phyloP scores from a whole-genome alignment of 2,329 filamentous ascomycete genomes.

The Sclerotiophoma versabilis region DNA sequence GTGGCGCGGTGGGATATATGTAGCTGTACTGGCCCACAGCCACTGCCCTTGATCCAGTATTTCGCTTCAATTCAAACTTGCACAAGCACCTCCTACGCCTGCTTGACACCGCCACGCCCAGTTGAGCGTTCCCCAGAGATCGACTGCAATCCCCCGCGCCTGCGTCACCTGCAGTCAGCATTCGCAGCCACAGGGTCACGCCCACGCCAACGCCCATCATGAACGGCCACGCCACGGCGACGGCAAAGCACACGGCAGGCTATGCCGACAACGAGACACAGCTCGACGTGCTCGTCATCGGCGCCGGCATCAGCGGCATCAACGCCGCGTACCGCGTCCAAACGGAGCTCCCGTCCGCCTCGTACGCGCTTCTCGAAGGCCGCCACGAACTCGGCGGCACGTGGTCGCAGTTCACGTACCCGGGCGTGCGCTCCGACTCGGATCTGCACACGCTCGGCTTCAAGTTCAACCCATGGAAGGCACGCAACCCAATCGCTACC shows the following conservation, averaged over 20 bases:
- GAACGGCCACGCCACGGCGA: conserved; percentile 28
- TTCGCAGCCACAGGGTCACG: neutral
- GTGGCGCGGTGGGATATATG: conserved; percentile 3
- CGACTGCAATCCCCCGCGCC: neutral
- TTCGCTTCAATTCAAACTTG: neutral
- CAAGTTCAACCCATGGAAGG: conserved; percentile 72
- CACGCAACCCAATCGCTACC: conserved; percentile 55
- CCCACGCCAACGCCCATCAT: conserved; percentile 17
- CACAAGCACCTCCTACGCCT: neutral
- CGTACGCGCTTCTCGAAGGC: conserved; percentile 72
- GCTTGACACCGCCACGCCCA: neutral
- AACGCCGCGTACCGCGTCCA: conserved; percentile 77
- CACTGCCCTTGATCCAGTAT: neutral
- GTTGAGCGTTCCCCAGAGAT: neutral
- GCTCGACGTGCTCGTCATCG: conserved; percentile 66
- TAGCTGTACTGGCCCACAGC: neutral
- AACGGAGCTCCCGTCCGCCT: conserved; percentile 61
- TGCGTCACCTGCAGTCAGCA: conserved; percentile 14
- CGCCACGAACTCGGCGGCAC: conserved; percentile 74
- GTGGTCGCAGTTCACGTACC: conserved; percentile 80
- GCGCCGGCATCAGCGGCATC: conserved; percentile 78
- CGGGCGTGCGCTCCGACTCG: conserved; percentile 66
- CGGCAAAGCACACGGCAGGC: conserved; percentile 19
- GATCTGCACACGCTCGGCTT: conserved; percentile 65
- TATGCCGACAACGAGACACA: conserved; percentile 15